These are phyloP conservation scores for Nakaseomyces bracarensis DNA, from an alignment of 1,139 yeast genomes.

Conservation along the genomic window DNA sequence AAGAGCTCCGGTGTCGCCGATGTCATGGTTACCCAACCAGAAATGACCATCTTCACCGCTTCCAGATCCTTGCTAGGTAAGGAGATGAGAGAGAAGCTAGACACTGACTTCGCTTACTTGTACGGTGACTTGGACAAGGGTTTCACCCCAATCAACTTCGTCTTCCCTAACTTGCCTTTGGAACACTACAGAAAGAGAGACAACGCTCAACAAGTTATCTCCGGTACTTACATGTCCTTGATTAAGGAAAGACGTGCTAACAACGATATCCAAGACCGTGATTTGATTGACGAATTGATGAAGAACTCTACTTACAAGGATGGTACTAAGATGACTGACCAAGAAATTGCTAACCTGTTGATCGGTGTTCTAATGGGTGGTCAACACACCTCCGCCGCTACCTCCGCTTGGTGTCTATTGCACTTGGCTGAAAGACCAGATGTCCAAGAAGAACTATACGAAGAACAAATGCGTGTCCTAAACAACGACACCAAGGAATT, in stretches of 20 bases:
- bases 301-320: slow-evolving; percentile 79
- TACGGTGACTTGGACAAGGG: slow-evolving; percentile 94
- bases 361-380: slow-evolving; percentile 99
- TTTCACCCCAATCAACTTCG: slow-evolving; percentile 91
- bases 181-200: slow-evolving; percentile 83
- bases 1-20: slow-evolving; percentile 47
- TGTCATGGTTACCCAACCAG: slow-evolving; percentile 84
- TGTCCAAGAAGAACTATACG: slow-evolving; percentile 67
- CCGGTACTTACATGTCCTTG: slow-evolving; percentile 70
- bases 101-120: slow-evolving; percentile 73
- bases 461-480: slow-evolving; percentile 62
- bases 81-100: slow-evolving; percentile 78
- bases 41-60: slow-evolving; percentile 93
- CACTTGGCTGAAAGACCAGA: slow-evolving; percentile 85
- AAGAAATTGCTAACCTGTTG: slow-evolving; percentile 84
- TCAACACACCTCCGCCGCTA: slow-evolving; percentile 95
- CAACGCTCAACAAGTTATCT: slow-evolving; percentile 73
- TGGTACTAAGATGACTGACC: slow-evolving; percentile 89
- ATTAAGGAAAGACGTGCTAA: slow-evolving; percentile 63
- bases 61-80: slow-evolving; percentile 85
- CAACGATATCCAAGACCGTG: slow-evolving; percentile 75
- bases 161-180: slow-evolving; percentile 86
- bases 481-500: slow-evolving; percentile 52
- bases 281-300: slow-evolving; percentile 84
- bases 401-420: slow-evolving; percentile 89